Evolutionary conservation across 495 filamentous ascomycete species (phyloP), one percentile per base, ranked within the genome.

Genomic region (Amniculicola lignicola): DNA sequence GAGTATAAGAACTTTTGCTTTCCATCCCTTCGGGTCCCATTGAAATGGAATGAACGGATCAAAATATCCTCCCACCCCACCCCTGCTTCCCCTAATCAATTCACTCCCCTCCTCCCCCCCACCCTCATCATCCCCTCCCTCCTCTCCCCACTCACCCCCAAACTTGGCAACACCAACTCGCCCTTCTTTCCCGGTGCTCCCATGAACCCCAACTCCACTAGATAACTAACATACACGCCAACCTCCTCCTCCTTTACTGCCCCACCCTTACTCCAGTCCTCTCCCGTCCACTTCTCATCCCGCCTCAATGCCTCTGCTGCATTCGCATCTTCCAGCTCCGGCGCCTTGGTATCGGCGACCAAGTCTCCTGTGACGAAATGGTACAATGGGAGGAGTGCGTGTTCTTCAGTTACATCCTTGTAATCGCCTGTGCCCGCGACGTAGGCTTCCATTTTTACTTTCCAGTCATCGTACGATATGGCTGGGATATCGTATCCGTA

Each of bases 341-440:
- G 90, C 1, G 90, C 89, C 51, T 82, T 83, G 10, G 88, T 90
- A 54, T 82, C 82, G 7, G 78, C 79, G 0, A 90, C 90, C 7
- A 96, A 79, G 63, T 95, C 85, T 15, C 80, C 78, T 24, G 82
- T 85, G 36, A 87, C 87, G 67, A 94, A 92, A 70, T 95, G 86
- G 65, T 86, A 90, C 22, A 96, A 80, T 1, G 90, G 89, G 23
- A 65, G 63, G 55, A 88, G 72, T n/a, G 86, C 85, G 62, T 83
- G 81, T 69, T 88, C 82, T 39, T 76, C 75, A 41, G 81, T 44
- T 1, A 54, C 77, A 45, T 60, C 43, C 29, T 65, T 63, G 23
- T 14, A 46, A 6, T 54, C 57, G 1, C 31, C 42, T 21, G 22
- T 16, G n/a, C 28, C 44, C 6, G 37, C 51, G 51, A 77, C 71